Evolutionary conservation across 768 basidiomycete species (phyloP).

Genomic region (Royoungia palumana): DNA sequence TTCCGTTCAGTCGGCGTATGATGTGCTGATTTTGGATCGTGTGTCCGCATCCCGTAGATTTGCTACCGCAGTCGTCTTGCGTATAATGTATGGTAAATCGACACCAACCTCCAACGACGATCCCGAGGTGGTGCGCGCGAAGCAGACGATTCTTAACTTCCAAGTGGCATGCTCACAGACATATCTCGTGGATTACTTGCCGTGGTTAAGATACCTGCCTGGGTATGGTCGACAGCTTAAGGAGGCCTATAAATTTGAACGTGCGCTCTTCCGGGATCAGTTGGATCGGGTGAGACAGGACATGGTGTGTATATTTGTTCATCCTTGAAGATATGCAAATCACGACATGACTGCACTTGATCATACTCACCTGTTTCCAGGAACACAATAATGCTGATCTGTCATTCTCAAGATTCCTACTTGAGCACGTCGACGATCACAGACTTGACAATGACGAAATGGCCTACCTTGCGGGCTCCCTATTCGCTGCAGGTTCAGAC

Average conservation of each 20-base stretch:
- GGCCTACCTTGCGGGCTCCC: conserved; percentile 54
- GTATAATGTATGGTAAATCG: conserved; percentile 26
- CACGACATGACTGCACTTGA: too few species aligned
- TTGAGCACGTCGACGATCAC: conserved; percentile 47
- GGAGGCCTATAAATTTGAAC: conserved; percentile 49
- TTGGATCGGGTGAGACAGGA: conserved; percentile 18
- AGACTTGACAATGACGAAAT: conserved; percentile 49
- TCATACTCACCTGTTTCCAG: conserved; percentile 3
- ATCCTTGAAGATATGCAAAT: too few species aligned
- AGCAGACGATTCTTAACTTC: conserved; percentile 19
- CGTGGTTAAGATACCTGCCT: conserved; percentile 44
- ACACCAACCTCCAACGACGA: conserved; percentile 15
- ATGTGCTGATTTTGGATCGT: background rate
- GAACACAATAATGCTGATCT: conserved; percentile 2
- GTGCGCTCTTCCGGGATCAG: conserved; percentile 47
- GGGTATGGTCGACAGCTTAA: conserved; percentile 53
- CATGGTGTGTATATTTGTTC: background rate
- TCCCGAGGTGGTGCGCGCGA: conserved; percentile 18
- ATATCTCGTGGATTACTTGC: conserved; percentile 33
- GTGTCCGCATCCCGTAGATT: conserved; percentile 9
- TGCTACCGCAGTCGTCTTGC: conserved; percentile 22
- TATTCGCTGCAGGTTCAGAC: conserved; percentile 61
- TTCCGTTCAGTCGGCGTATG: background rate
- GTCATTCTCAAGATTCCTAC: conserved; percentile 48
- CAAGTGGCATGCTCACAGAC: conserved; percentile 30